Conservation (phyloP, 163 green algal species). For the Picocystis sp. region DNA sequence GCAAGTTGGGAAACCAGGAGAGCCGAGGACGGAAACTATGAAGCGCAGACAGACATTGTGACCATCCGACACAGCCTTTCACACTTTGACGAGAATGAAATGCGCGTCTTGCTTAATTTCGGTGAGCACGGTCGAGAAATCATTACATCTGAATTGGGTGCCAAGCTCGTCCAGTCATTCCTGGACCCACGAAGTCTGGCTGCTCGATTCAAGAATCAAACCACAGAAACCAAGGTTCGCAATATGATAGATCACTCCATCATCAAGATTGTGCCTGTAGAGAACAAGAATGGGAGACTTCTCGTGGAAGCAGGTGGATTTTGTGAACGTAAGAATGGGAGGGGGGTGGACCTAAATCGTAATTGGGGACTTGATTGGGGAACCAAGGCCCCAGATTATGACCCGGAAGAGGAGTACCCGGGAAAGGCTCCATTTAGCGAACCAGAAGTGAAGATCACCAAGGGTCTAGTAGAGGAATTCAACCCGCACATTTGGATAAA, state of each 20-base stretch:
- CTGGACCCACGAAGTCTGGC: slow-evolving; percentile 11
- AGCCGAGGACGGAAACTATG: no score
- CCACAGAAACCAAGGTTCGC: not conserved
- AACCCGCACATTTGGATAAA: slow-evolving; percentile 82
- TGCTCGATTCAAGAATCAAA: not conserved
- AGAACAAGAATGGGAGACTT: slow-evolving; percentile 66
- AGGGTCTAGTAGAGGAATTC: slow-evolving; percentile 36
- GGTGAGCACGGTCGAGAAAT: slow-evolving; percentile 87
- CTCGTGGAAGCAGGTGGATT: slow-evolving; percentile 56
- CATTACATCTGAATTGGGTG: slow-evolving; percentile 65
- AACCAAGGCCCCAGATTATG: slow-evolving; percentile 51
- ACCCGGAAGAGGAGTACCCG: slow-evolving; percentile 69
- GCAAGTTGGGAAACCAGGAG: no score
- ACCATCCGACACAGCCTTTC: no score
- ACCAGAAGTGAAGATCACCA: slow-evolving; percentile 63
- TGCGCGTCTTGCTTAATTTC: slow-evolving; percentile 49
- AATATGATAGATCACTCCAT: not conserved
- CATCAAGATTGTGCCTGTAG: slow-evolving; percentile 73
- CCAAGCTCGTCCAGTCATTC: slow-evolving; percentile 59
- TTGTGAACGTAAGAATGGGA: slow-evolving; percentile 92
- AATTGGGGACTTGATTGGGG: slow-evolving; percentile 95
- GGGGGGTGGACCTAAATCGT: slow-evolving; percentile 88
- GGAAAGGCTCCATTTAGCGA: slow-evolving; percentile 73
- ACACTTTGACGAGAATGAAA: not conserved
- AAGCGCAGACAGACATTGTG: no score